Base-by-base conservation (phyloP, 108 stramenopile species). In the Pseudonitzschia multiseries region DNA sequence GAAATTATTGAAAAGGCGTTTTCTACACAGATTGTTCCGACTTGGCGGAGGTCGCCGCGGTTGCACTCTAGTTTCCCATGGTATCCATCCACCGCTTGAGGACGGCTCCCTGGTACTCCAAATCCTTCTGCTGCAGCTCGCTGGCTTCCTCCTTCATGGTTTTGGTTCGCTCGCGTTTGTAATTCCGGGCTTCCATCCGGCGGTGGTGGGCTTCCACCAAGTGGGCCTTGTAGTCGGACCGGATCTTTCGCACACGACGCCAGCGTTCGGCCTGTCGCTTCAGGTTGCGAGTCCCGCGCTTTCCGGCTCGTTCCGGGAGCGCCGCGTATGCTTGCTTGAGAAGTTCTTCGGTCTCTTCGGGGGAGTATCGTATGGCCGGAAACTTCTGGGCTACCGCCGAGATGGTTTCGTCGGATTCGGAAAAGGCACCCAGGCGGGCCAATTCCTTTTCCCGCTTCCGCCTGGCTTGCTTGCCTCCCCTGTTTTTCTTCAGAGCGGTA, bases 261-360 rank as follows among this genome's bases (percentile, higher is more conserved):
- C 86, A 89, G 42, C 94, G 83, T 28, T 67, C 43, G 15, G 74
- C 72, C 77, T 95, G 84, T 14, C 92, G 84, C 60, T 85, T 80
- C 28, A 89, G 74, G 48, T 89, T 79, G 20, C 87, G 90, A 1
- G 86, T 92, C 14, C 92, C 90, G 17, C 92, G 87, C 66, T 87
- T 88, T 9, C 94, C 94, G 12, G 78, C 83, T 40, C 89, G 78
- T 20, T 66, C 73, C 42, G 94, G 94, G 32, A 93, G 65, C 68
- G 77, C 70, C 14, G 81, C 87, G 68, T 87, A 89, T 43, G 94
- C 94, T 72, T 87, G 75, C 28, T 80, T 76, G 69, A 95, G 79
- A 54, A 95, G 78, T 40, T 83, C 82, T 57, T 86, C 85, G 21
- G 94, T 95, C 72, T 95, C 94, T 73, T 93, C 92, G 36, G 84